phyloP scores from a whole-genome alignment of 73 alveolate species.

The Paramecium tetraurelia region DNA sequence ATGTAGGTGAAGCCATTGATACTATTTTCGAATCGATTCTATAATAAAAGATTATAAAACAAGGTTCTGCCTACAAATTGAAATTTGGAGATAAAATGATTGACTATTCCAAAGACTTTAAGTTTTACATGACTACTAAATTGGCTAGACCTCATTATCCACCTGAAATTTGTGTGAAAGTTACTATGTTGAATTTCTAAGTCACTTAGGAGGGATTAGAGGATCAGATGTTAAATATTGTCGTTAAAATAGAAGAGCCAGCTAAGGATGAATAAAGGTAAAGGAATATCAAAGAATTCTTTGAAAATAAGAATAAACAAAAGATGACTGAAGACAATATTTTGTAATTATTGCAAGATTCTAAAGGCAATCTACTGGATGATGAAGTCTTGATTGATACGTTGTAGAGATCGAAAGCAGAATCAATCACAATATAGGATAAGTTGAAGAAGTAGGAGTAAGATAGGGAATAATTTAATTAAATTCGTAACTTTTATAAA shows the following conservation, averaged over 20 bases:
- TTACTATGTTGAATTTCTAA: constrained; percentile 97
- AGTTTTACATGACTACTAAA: constrained; percentile 98
- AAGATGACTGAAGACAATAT: constrained; percentile 64
- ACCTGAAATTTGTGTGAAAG: constrained; percentile 99
- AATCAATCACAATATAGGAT: constrained; percentile 69
- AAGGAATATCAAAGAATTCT: constrained; percentile 72
- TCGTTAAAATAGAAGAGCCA: constrained; percentile 66
- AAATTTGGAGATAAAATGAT: constrained; percentile 88
- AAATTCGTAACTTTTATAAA: constrained; percentile 66
- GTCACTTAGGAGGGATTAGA: constrained; percentile 97
- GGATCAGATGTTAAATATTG: constrained; percentile 71
- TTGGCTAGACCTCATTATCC: constrained; percentile 99
- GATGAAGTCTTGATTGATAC: constrained; percentile 83
- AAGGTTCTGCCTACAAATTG: constrained; percentile 81
- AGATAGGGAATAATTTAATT: constrained; percentile 67
- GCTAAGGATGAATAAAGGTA: constrained; percentile 69
- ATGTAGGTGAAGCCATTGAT: constrained; percentile 93
- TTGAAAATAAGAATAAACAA: constrained; percentile 55
- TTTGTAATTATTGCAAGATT: constrained; percentile 44
- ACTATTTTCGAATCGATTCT: constrained; percentile 94
- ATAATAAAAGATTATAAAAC: constrained; percentile 87
- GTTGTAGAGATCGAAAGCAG: constrained; percentile 74
- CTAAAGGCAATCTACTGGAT: constrained; percentile 78
- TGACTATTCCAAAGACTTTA: constrained; percentile 86
- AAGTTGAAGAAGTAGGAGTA: constrained; percentile 71